Evolutionary conservation across 352 stramenopile species (phyloP), one percentile per base, ranked within the genome.

Genomic region (Globisporangium polare): DNA sequence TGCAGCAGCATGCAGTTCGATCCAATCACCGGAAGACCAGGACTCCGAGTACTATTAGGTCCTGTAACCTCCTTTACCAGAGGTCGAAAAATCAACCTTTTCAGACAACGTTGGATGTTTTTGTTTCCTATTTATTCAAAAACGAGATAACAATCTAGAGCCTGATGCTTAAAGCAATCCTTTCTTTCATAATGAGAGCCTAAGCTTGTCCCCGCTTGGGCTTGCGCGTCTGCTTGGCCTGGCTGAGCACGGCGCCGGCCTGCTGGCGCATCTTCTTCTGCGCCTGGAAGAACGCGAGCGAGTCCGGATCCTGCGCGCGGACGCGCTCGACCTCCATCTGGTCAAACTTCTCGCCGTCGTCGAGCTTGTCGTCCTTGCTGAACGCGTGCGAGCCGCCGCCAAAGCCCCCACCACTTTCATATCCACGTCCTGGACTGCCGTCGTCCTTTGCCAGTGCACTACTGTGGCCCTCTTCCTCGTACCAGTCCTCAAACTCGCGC

Each of bases 331-430:
- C 67, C 65, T 97, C 90, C 77, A 97, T 89, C 58, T 93, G 84
- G 29, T 97, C 90, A 45, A 97, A 97, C 60, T 94, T 86, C 68
- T 97, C 92, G 35, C 88, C 86, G 57, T 97, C 90, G 60, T 97
- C 92, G 3, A 97, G 71, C 42, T 90, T 84, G 69, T 97, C 88
- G 29, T 88, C 76, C 24, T 80, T 80, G 33, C 69, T 77, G 35
- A 72, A 81, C 29, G 35, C 53, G 29, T 68, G 52, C 5, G 29
- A 33, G 5, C 61, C 47, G 2, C 49, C 54, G n/a, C 49, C 60
- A n/a, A 47, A 46, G 12, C 33, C 52, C n/a, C 45, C 53, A 17
- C 45, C 53, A n/a, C 42, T 49, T 18, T 78, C 53, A 27, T 64
- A 63, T 18, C 29, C 13, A 33, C 60, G 51, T 15, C 54, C 66